A percentile compares a stretch with the other conserved stretches of the same genome.
These are phyloP conservation scores for Boletus rubescentipes DNA, from an alignment of 768 basidiomycete species.

Conservation along the genomic window DNA sequence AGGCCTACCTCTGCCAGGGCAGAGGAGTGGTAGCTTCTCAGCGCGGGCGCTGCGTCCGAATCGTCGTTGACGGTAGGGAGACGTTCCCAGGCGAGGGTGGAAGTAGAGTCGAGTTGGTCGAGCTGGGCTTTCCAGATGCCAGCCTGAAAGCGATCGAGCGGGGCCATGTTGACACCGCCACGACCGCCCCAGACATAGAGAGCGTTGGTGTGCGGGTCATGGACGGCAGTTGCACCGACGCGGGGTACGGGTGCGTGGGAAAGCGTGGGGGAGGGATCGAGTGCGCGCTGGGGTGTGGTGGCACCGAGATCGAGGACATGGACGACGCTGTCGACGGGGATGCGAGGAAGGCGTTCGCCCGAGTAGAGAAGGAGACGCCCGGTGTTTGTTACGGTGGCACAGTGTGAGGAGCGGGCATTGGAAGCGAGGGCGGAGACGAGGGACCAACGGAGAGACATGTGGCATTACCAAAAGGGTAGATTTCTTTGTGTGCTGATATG, in stretches of 20 bases:
- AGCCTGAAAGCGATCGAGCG: slow-evolving; percentile 29
- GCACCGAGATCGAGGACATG: slow-evolving; percentile 26
- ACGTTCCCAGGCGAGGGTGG: slow-evolving; percentile 30
- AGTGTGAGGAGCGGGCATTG: slow-evolving; percentile 44
- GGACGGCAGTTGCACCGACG: slow-evolving; percentile 23
- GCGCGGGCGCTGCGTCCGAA: slow-evolving; percentile 28
- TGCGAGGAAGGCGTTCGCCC: slow-evolving; percentile 44
- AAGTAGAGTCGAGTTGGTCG: neutral
- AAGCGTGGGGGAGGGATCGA: slow-evolving; percentile 18
- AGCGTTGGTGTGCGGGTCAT: slow-evolving; percentile 12
- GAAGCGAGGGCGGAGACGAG: slow-evolving; percentile 19
- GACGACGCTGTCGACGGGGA: slow-evolving; percentile 38
- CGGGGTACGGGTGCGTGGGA: slow-evolving; percentile 18
- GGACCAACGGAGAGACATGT: slow-evolving; percentile 27
- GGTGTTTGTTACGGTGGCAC: slow-evolving; percentile 28
- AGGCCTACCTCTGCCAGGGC: slow-evolving; percentile 27
- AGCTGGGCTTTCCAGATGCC: slow-evolving; percentile 32
- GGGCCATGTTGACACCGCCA: slow-evolving; percentile 40
- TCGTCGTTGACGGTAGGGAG: slow-evolving; percentile 28
- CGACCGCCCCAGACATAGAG: slow-evolving; percentile 49
- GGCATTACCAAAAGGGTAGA: too few species aligned
- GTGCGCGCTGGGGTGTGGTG: slow-evolving; percentile 18
- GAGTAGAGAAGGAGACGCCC: slow-evolving; percentile 39
- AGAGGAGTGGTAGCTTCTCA: slow-evolving; percentile 39
- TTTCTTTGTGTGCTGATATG: too few species aligned